phyloP scores from a whole-genome alignment of 495 filamentous ascomycete species.

The Oleoguttula mirabilis region DNA sequence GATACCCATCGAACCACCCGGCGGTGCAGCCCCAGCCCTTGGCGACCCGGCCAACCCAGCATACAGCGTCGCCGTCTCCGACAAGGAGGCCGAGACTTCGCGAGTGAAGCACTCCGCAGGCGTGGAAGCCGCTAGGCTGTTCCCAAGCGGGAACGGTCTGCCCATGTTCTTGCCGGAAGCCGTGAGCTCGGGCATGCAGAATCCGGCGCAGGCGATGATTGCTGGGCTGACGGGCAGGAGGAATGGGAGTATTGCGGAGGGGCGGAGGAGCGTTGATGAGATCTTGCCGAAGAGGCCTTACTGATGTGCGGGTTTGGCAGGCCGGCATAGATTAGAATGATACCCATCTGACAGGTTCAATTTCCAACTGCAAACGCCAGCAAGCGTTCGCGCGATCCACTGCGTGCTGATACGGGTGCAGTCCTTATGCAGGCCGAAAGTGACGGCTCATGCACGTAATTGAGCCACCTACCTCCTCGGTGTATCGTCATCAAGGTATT shows the following conservation, averaged over 20 bases:
- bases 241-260: slow-evolving; percentile 4
- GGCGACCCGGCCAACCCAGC: slow-evolving; percentile 15
- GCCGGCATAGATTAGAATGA: too few relatives aligned
- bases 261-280: slow-evolving; percentile 9
- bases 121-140: background rate
- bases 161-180: slow-evolving; percentile 4
- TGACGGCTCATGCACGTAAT: too few relatives aligned
- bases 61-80: slow-evolving; percentile 14
- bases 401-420: too few relatives aligned
- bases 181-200: slow-evolving; percentile 8
- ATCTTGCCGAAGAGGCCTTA: background rate
- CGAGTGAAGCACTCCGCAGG: background rate
- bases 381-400: too few relatives aligned
- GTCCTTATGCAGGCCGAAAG: too few relatives aligned
- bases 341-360: too few relatives aligned
- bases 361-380: too few relatives aligned
- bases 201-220: slow-evolving; percentile 13
- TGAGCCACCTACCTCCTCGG: too few relatives aligned
- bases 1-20: slow-evolving; percentile 20
- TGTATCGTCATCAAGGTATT: too few relatives aligned
- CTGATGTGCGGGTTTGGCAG: too few relatives aligned
- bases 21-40: slow-evolving; percentile 8
- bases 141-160: slow-evolving; percentile 3
- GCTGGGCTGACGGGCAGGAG: slow-evolving; percentile 5
- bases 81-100: slow-evolving; percentile 1